phyloP scores from a whole-genome alignment of 176 grass and related monocot species.

The Bonia amplexicaulis region DNA sequence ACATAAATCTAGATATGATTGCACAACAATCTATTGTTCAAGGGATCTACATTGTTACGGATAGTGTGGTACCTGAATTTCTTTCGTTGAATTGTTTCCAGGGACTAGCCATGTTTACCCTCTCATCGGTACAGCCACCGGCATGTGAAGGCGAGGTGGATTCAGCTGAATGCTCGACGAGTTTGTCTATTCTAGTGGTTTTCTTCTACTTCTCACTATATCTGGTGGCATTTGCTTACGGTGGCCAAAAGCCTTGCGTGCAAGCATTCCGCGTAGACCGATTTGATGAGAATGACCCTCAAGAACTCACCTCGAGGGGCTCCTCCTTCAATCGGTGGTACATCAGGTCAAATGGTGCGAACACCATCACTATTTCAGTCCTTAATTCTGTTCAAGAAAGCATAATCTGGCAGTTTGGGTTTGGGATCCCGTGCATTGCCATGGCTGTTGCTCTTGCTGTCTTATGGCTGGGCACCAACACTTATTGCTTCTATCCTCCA shows the following conservation, averaged over 20 bases:
- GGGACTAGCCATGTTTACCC: conserved; percentile 32
- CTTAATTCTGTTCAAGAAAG: conserved; percentile 32
- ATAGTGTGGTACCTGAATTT: not conserved
- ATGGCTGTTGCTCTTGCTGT: conserved; percentile 24
- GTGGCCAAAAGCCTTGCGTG: conserved; percentile 27
- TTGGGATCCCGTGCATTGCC: conserved; percentile 16
- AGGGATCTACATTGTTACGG: too few relatives aligned
- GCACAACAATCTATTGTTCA: not conserved
- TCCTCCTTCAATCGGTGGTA: conserved; percentile 44
- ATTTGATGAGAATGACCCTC: conserved; percentile 29
- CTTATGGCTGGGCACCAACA: conserved; percentile 13
- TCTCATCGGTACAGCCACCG: conserved; percentile 12
- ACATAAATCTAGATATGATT: not conserved
- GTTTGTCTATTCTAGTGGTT: not conserved
- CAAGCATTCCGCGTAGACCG: conserved; percentile 45
- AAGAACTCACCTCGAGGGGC: not conserved
- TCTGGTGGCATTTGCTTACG: conserved; percentile 27
- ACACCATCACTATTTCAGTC: not conserved
- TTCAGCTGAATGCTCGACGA: not conserved
- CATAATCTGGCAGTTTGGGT: conserved; percentile 32
- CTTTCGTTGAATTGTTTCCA: not conserved
- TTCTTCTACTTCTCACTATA: conserved; percentile 43
- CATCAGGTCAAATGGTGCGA: not conserved
- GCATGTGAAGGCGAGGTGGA: not conserved
- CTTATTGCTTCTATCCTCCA: conserved; percentile 25